phyloP scores from a whole-genome alignment of 768 basidiomycete species.

The Agaricus bisporus region DNA sequence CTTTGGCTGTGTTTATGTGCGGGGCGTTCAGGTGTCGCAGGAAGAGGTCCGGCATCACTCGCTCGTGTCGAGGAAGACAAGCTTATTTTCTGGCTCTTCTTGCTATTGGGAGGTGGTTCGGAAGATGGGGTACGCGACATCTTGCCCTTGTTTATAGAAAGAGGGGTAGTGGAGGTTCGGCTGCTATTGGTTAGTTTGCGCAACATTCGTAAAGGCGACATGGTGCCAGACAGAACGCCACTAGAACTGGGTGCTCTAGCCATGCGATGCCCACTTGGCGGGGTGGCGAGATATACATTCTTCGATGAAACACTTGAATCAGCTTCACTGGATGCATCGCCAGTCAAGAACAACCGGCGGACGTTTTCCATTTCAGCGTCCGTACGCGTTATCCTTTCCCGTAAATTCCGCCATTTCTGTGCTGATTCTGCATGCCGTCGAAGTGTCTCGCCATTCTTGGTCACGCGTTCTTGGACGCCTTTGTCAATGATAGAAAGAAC shows the following conservation, averaged over 20 bases:
- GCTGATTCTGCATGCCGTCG: slow-evolving; percentile 86
- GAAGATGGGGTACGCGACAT: slow-evolving; percentile 39
- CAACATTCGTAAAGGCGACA: slow-evolving; percentile 76
- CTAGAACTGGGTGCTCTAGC: slow-evolving; percentile 40
- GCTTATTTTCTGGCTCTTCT: slow-evolving; percentile 60
- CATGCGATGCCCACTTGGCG: slow-evolving; percentile 42
- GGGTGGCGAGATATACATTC: slow-evolving; percentile 60
- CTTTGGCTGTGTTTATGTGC: slow-evolving; percentile 68
- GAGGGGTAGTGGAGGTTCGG: slow-evolving; percentile 26
- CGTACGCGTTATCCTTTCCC: slow-evolving; percentile 73
- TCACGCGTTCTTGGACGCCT: slow-evolving; percentile 87
- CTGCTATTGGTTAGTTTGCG: slow-evolving; percentile 53
- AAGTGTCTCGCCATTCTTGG: slow-evolving; percentile 94
- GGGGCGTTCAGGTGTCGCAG: slow-evolving; percentile 46
- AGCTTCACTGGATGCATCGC: slow-evolving; percentile 56
- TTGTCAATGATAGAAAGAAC: slow-evolving; percentile 92
- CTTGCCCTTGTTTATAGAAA: slow-evolving; percentile 39
- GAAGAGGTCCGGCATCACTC: slow-evolving; percentile 23
- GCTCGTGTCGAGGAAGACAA: slow-evolving; percentile 47
- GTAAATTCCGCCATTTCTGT: slow-evolving; percentile 75
- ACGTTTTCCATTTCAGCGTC: slow-evolving; percentile 78
- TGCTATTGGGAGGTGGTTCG: slow-evolving; percentile 37
- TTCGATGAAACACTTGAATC: slow-evolving; percentile 58
- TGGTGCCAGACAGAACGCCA: slow-evolving; percentile 63
- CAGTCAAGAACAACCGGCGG: slow-evolving; percentile 50